A percentile compares a stretch with the other conserved stretches of the same genome.
phyloP scores from a whole-genome alignment of 116 monocot species.

The Posidonia oceanica region DNA sequence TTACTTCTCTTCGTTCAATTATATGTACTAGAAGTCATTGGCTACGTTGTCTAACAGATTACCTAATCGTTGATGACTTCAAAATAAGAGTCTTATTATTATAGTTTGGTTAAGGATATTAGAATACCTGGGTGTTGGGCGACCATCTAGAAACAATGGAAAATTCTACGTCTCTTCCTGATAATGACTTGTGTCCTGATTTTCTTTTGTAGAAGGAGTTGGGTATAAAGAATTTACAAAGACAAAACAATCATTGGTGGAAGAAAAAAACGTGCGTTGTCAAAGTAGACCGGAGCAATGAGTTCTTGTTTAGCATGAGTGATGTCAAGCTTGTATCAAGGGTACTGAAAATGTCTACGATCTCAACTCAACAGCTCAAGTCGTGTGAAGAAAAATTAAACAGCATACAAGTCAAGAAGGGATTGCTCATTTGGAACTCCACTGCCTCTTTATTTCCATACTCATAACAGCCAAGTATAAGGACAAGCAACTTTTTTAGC shows the following conservation, averaged over 20 bases:
- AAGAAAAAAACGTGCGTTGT: background rate
- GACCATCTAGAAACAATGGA: too few species aligned
- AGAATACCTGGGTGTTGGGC: too few species aligned
- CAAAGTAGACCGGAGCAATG: background rate
- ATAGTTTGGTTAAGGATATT: too few species aligned
- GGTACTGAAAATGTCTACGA: conserved; percentile 19
- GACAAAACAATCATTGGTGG: background rate
- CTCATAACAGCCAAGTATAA: too few species aligned
- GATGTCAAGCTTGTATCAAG: conserved; percentile 18
- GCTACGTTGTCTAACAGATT: too few species aligned
- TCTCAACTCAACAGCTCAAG: conserved; percentile 16
- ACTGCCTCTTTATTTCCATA: background rate
- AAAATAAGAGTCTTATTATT: too few species aligned
- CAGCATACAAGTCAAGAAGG: background rate
- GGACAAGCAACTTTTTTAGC: too few species aligned
- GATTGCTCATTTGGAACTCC: background rate
- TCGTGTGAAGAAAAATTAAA: conserved; percentile 26
- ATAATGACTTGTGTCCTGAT: background rate
- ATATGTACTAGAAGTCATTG: too few species aligned
- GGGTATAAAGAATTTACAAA: conserved; percentile 6
- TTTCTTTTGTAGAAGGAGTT: conserved; percentile 8
- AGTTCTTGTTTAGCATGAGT: conserved; percentile 4
- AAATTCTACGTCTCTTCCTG: background rate
- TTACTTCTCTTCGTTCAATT: too few species aligned
- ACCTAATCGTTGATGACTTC: too few species aligned